Conservation (phyloP, 805 yeast species). For the Saccharomycopsis schoenii region DNA sequence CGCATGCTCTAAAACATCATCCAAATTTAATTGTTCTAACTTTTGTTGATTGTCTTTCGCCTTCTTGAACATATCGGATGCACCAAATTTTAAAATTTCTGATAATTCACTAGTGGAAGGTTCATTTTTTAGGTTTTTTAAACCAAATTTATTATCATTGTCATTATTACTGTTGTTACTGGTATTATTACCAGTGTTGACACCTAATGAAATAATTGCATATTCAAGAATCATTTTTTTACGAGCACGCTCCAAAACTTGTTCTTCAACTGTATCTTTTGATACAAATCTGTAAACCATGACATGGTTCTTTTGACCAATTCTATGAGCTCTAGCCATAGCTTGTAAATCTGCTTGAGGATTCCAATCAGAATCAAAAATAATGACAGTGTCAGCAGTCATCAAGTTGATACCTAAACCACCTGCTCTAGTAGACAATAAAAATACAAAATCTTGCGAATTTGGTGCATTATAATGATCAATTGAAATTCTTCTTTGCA, state of each 20-base stretch:
- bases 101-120: slow-evolving; percentile 79
- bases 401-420: slow-evolving; percentile 95
- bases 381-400: slow-evolving; percentile 99
- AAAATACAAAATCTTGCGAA: slow-evolving; percentile 82
- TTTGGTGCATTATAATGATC: slow-evolving; percentile 95
- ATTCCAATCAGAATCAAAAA: slow-evolving; percentile 98
- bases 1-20: slow-evolving; percentile 92
- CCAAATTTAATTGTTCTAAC: slow-evolving; percentile 88
- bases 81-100: slow-evolving; percentile 94
- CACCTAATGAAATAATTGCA: slow-evolving; percentile 93
- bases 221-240: slow-evolving; percentile 97
- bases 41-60: slow-evolving; percentile 93
- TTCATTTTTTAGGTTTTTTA: slow-evolving; percentile 39
- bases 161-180: slow-evolving; percentile 26
- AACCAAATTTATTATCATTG: slow-evolving; percentile 22
- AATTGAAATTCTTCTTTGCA: slow-evolving; percentile 86
- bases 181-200: slow-evolving; percentile 45
- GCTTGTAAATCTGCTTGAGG: slow-evolving; percentile 99
- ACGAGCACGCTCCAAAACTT: slow-evolving; percentile 91
- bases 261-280: slow-evolving; percentile 96
- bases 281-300: slow-evolving; percentile 97
- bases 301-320: slow-evolving; percentile 98
- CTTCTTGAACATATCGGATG: slow-evolving; percentile 88
- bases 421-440: slow-evolving; percentile 95
- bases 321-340: slow-evolving; percentile 99